Evolutionary conservation across 352 stramenopile species (phyloP).

Genomic region (Globisporangium iwayamae): DNA sequence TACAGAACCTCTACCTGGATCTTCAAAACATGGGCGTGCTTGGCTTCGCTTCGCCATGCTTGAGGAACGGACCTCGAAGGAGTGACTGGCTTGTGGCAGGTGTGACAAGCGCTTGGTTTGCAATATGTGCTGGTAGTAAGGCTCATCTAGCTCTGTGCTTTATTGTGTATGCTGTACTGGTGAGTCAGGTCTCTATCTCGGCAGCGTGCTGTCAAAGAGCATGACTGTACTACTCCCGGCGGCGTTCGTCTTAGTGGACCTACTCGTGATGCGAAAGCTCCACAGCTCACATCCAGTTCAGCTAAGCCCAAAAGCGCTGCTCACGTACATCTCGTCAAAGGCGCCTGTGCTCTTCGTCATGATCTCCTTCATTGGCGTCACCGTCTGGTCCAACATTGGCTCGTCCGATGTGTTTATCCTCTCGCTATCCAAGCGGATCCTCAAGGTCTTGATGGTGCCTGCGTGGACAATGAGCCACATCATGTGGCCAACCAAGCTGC

Average conservation of each 20-base stretch:
- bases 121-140: not conserved
- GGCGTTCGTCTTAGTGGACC: slow-evolving; percentile 7
- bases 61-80: not conserved
- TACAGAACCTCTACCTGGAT: slow-evolving; percentile 5
- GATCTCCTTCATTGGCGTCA: slow-evolving; percentile 32
- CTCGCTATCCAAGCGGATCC: slow-evolving; percentile 27
- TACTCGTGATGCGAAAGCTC: not conserved
- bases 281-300: not conserved
- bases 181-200: slow-evolving; percentile 8
- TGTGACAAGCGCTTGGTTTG: not conserved
- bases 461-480: slow-evolving; percentile 34
- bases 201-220: slow-evolving; percentile 16
- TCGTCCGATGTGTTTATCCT: slow-evolving; percentile 45
- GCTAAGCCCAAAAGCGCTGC: too few species aligned
- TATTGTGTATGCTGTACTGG: not conserved
- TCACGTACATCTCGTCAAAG: slow-evolving; percentile 27
- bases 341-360: slow-evolving; percentile 19
- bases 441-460: slow-evolving; percentile 43
- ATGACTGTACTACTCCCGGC: slow-evolving; percentile 7
- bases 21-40: not conserved
- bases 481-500: slow-evolving; percentile 44
- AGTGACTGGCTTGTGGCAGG: slow-evolving; percentile 4
- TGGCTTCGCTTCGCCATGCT: not conserved
- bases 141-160: not conserved
- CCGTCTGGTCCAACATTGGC: slow-evolving; percentile 41